phyloP scores from a whole-genome alignment of 1,284 basidiomycete species.

The Xerocomus amazonicus region DNA sequence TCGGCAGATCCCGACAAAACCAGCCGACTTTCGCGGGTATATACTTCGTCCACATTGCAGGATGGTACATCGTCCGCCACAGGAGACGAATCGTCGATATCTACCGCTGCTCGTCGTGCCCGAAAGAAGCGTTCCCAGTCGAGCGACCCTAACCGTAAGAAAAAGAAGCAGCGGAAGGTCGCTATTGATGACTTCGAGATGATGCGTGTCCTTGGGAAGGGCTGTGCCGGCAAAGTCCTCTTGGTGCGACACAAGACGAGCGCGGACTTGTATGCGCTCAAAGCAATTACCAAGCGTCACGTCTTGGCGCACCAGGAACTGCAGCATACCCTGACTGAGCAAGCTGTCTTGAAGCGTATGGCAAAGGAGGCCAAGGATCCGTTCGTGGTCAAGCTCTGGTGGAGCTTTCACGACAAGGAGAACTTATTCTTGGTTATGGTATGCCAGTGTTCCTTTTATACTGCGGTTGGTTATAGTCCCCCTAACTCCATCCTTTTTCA shows the following conservation, averaged over 20 bases:
- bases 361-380: constrained; percentile 77
- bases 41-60: constrained; percentile 40
- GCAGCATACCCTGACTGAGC: constrained; percentile 92
- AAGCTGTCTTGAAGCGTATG: constrained; percentile 90
- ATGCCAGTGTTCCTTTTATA: constrained; percentile 27
- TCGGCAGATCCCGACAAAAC: constrained; percentile 69
- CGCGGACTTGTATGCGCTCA: constrained; percentile 81
- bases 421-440: constrained; percentile 91
- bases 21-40: constrained; percentile 52
- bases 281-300: constrained; percentile 95
- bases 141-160: constrained; percentile 46
- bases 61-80: constrained; percentile 54
- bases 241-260: constrained; percentile 78
- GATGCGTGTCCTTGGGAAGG: constrained; percentile 93
- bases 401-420: constrained; percentile 95
- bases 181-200: constrained; percentile 91
- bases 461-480: constrained; percentile 6
- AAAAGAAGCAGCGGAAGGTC: constrained; percentile 65
- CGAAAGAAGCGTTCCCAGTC: constrained; percentile 61
- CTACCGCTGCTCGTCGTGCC: constrained; percentile 43
- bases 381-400: constrained; percentile 92
- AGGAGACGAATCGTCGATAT: constrained; percentile 60
- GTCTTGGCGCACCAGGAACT: constrained; percentile 94
- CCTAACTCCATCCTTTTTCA: constrained; percentile 21
- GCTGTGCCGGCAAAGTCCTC: constrained; percentile 92